Percentiles rank a stretch among this genome's conserved stretches.
These are phyloP conservation scores for Epichloe aotearoae DNA, from an alignment of 2,329 filamentous ascomycete genomes.

Conservation along the genomic window DNA sequence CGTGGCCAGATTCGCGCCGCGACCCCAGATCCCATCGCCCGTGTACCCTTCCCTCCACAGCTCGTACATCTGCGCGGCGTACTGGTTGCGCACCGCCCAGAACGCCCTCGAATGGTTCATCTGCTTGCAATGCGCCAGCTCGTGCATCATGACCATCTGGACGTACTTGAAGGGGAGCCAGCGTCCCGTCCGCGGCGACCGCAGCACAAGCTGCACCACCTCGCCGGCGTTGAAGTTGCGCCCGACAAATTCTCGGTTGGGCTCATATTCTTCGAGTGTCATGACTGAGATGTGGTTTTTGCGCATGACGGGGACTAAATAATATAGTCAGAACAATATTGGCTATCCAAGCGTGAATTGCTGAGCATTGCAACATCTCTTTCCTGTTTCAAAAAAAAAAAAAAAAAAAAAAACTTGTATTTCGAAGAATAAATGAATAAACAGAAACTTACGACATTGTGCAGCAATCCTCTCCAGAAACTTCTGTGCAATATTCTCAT, in stretches of 20 bases:
- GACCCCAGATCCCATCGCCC: conserved; percentile 75
- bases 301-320: conserved; percentile 53
- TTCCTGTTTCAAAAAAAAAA: neutral
- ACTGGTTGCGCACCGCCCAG: conserved; percentile 65
- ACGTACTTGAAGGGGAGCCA: conserved; percentile 79
- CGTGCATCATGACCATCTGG: conserved; percentile 93
- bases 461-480: conserved; percentile 69
- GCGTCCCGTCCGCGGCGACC: conserved; percentile 44
- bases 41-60: conserved; percentile 61
- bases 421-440: no score
- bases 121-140: conserved; percentile 76
- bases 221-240: conserved; percentile 87
- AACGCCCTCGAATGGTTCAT: conserved; percentile 82
- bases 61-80: conserved; percentile 54
- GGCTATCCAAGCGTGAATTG: neutral
- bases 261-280: conserved; percentile 67
- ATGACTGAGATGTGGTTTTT: conserved; percentile 50
- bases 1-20: conserved; percentile 48
- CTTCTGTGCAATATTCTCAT: conserved; percentile 50
- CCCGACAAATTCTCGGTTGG: conserved; percentile 71
- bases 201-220: conserved; percentile 72
- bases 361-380: neutral
- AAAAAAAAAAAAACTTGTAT: neutral
- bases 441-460: conserved; percentile 47
- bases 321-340: neutral